Evolutionary conservation across 352 stramenopile species (phyloP).

Genomic region (Phytophthora lateralis): DNA sequence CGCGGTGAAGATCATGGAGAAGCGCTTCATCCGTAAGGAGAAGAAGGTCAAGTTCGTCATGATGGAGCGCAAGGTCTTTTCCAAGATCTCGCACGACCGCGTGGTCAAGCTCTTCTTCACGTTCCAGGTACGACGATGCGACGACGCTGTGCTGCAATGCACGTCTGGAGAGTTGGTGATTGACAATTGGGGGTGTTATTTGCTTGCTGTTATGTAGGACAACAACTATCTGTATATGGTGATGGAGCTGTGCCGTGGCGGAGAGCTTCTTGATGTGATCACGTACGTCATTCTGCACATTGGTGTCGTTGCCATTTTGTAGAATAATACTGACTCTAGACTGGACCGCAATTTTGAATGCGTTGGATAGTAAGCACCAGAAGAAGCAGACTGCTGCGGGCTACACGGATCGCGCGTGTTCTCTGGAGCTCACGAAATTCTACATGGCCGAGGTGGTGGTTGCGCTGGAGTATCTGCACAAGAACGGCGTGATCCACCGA

Average conservation of each 20-base stretch:
- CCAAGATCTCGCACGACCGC: constrained; percentile 85
- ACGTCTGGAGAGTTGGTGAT: background rate
- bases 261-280: constrained; percentile 88
- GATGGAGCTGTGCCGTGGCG: constrained; percentile 88
- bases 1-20: constrained; percentile 93
- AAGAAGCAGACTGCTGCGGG: constrained; percentile 66
- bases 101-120: constrained; percentile 92
- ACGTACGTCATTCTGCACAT: constrained; percentile 49
- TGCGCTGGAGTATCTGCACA: constrained; percentile 95
- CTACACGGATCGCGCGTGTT: constrained; percentile 69
- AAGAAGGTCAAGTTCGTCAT: constrained; percentile 93
- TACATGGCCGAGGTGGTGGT: constrained; percentile 95
- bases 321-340: constrained; percentile 12
- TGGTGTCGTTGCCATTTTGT: background rate
- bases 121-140: constrained; percentile 66
- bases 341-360: constrained; percentile 6
- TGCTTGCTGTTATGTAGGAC: constrained; percentile 16
- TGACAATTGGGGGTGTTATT: constrained; percentile 3
- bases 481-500: constrained; percentile 94
- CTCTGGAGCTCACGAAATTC: constrained; percentile 88
- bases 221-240: constrained; percentile 92
- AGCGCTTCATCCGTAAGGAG: constrained; percentile 90
- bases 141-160: constrained; percentile 13
- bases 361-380: constrained; percentile 67
- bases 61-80: constrained; percentile 92